These are phyloP conservation scores for Lactarius psammicola DNA, from an alignment of 768 basidiomycete species.

Conservation along the genomic window DNA sequence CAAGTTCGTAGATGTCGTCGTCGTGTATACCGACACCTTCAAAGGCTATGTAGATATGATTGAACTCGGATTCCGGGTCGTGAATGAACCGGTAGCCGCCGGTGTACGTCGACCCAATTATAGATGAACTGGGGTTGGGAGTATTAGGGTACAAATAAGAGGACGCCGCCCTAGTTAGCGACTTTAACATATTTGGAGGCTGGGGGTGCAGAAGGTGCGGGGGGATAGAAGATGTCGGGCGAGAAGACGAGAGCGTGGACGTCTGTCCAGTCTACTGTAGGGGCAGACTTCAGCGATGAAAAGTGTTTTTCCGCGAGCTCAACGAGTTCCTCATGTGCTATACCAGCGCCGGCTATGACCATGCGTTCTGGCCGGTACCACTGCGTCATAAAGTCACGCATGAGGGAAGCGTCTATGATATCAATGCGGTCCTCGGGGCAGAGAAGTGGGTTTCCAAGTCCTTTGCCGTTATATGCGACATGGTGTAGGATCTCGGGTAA, in stretches of 20 bases:
- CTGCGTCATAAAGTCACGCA: constrained; percentile 63
- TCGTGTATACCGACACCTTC: constrained; percentile 91
- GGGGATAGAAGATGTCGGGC: constrained; percentile 37
- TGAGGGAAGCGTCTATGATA: constrained; percentile 55
- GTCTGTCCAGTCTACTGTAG: constrained; percentile 31
- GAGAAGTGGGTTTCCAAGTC: constrained; percentile 86
- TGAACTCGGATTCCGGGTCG: constrained; percentile 66
- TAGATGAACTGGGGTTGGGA: constrained; percentile 19
- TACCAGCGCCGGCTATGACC: constrained; percentile 92
- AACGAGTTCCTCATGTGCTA: constrained; percentile 86
- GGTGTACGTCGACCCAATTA: constrained; percentile 56
- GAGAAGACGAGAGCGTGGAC: constrained; percentile 34
- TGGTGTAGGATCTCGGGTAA: constrained; percentile 87
- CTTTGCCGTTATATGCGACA: constrained; percentile 75
- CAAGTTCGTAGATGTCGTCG: constrained; percentile 88
- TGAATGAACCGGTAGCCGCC: constrained; percentile 78
- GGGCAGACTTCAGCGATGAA: constrained; percentile 52
- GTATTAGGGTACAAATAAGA: constrained; percentile 58
- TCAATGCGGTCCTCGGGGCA: constrained; percentile 85
- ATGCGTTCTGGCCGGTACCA: constrained; percentile 96
- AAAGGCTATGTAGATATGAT: constrained; percentile 90
- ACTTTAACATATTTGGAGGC: constrained; percentile 57
- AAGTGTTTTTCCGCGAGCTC: constrained; percentile 84
- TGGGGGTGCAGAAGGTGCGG: constrained; percentile 56
- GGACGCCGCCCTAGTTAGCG: constrained; percentile 72